phyloP scores from a whole-genome alignment of 805 yeast species.

The Pichia californica region DNA sequence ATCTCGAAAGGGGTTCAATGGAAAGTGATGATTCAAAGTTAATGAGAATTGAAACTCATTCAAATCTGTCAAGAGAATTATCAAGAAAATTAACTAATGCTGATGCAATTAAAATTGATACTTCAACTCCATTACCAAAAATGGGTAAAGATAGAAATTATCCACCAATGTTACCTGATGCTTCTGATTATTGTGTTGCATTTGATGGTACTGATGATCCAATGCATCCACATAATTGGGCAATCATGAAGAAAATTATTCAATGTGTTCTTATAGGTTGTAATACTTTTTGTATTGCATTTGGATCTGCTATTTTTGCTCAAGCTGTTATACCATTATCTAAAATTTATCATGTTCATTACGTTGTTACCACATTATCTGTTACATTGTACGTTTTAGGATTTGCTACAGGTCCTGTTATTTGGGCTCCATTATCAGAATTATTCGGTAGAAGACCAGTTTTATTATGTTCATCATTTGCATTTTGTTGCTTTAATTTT shows the following conservation, averaged over 20 bases:
- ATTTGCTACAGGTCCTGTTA: slow-evolving; percentile 85
- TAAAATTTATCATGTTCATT: slow-evolving; percentile 50
- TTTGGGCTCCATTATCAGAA: slow-evolving; percentile 89
- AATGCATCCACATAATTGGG: slow-evolving; percentile 74
- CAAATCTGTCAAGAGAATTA: slow-evolving; percentile 20
- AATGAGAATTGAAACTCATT: slow-evolving; percentile 16
- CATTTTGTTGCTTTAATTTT: slow-evolving; percentile 54
- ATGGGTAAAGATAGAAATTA: slow-evolving; percentile 66
- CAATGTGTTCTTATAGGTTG: slow-evolving; percentile 43
- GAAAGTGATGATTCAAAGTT: slow-evolving; percentile 6
- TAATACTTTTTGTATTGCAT: slow-evolving; percentile 46
- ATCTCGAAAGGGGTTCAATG: slow-evolving; percentile 3
- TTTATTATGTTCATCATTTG: slow-evolving; percentile 48
- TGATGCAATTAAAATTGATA: slow-evolving; percentile 27
- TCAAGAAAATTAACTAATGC: slow-evolving; percentile 40
- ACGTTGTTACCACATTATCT: slow-evolving; percentile 66
- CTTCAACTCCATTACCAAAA: slow-evolving; percentile 37
- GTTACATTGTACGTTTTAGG: slow-evolving; percentile 84
- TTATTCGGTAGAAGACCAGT: slow-evolving; percentile 64
- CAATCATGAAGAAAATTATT: slow-evolving; percentile 37
- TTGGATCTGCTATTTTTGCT: slow-evolving; percentile 83
- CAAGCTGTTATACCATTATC: slow-evolving; percentile 47
- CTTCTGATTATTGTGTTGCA: slow-evolving; percentile 54
- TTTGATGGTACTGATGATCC: slow-evolving; percentile 81
- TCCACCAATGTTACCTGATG: slow-evolving; percentile 56